phyloP scores from a whole-genome alignment of 768 basidiomycete species.

The Tricholoma hemisulphureum region DNA sequence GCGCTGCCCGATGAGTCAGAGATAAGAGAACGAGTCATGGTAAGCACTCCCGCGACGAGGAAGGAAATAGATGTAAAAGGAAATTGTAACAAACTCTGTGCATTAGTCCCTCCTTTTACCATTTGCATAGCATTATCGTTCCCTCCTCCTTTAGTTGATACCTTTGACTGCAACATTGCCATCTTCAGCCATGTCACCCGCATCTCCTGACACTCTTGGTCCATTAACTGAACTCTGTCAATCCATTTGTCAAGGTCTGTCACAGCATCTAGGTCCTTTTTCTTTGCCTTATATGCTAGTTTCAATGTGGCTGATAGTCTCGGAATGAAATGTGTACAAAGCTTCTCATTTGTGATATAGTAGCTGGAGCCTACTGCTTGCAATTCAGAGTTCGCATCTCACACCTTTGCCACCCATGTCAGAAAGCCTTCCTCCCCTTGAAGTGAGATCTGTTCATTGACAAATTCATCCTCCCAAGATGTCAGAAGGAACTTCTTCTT shows the following conservation, averaged over 20 bases:
- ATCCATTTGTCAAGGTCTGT: neutral
- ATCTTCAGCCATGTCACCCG: neutral
- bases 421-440: neutral
- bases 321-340: no score
- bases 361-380: neutral
- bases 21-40: no score
- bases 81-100: no score
- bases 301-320: no score
- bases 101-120: no score
- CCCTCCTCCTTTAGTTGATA: no score
- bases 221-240: neutral
- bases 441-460: no score
- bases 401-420: neutral
- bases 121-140: no score
- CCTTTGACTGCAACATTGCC: neutral
- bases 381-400: neutral
- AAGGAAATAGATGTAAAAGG: no score
- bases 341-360: neutral
- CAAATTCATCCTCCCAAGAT: no score
- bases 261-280: neutral
- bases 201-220: neutral
- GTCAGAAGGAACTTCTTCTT: neutral
- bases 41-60: no score
- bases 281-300: neutral
- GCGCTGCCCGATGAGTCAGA: no score